These are phyloP conservation scores for Dothistroma pini DNA, from an alignment of 2,329 filamentous ascomycete species.

Conservation along the genomic window DNA sequence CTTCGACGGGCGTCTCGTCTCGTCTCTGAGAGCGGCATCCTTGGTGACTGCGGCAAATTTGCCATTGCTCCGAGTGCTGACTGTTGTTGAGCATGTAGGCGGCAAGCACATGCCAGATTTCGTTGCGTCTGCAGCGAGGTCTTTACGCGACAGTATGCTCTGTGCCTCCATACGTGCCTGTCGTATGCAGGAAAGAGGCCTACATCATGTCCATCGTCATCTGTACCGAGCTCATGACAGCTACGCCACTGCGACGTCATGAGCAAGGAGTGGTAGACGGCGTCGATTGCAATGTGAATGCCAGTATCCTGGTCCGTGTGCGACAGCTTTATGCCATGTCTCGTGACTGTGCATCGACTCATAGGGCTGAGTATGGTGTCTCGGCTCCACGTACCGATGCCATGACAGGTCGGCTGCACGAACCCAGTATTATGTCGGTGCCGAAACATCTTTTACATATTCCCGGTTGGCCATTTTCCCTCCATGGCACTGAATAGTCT, in stretches of 20 bases:
- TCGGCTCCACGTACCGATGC: neutral
- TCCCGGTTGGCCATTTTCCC: neutral
- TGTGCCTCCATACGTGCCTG: too few species aligned
- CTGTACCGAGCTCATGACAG: too few species aligned
- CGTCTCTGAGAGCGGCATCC: neutral
- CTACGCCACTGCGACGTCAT: too few species aligned
- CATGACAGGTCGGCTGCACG: neutral
- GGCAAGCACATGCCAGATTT: too few species aligned
- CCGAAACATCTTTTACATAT: neutral
- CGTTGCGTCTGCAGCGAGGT: too few species aligned
- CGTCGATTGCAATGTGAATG: neutral
- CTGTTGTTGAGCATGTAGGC: too few species aligned
- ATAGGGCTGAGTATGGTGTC: neutral
- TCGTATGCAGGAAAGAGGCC: too few species aligned
- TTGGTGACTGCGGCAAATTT: neutral
- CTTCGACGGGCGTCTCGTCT: neutral
- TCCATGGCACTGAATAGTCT: neutral
- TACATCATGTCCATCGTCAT: too few species aligned
- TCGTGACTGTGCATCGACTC: neutral
- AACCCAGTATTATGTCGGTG: neutral
- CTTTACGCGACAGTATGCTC: too few species aligned
- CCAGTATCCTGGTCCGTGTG: neutral
- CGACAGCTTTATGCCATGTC: neutral
- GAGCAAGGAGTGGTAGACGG: too few species aligned
- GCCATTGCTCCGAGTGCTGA: neutral